A percentile compares a stretch with the other conserved stretches of the same genome.
phyloP scores from a whole-genome alignment of 371 early-diverging fungal species.

The Capillidium heterosporum region DNA sequence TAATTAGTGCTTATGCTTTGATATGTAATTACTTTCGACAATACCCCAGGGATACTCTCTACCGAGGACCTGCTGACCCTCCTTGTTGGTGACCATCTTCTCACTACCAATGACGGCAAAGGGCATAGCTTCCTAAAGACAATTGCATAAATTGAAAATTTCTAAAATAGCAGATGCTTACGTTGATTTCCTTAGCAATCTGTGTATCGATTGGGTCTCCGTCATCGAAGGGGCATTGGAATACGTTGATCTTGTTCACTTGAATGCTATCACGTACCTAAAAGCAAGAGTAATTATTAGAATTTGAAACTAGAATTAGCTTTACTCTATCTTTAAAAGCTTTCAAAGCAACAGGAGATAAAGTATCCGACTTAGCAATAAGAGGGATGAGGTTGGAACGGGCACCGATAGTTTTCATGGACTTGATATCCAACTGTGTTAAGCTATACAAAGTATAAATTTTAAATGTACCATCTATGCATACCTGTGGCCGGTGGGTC shows the following conservation, averaged over 20 bases:
- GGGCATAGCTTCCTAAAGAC: slow-evolving; percentile 57
- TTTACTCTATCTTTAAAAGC: slow-evolving; percentile 63
- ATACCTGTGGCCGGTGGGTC: slow-evolving; percentile 77
- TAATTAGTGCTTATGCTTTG: background rate
- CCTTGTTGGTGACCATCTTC: slow-evolving; percentile 55
- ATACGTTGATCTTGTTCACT: slow-evolving; percentile 61
- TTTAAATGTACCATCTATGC: slow-evolving; percentile 5
- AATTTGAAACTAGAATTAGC: slow-evolving; percentile 8
- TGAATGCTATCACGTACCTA: slow-evolving; percentile 61
- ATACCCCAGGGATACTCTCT: slow-evolving; percentile 91
- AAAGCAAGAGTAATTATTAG: background rate
- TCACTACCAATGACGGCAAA: slow-evolving; percentile 90
- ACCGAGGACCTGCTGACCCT: slow-evolving; percentile 68
- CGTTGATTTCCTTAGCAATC: slow-evolving; percentile 38
- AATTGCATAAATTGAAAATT: background rate
- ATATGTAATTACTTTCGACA: slow-evolving; percentile 29
- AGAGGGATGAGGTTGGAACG: slow-evolving; percentile 84
- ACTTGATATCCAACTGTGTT: slow-evolving; percentile 66
- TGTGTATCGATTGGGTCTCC: slow-evolving; percentile 32
- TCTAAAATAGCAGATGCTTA: slow-evolving; percentile 9
- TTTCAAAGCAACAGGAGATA: slow-evolving; percentile 62
- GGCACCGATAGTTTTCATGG: slow-evolving; percentile 68
- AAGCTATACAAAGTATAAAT: slow-evolving; percentile 19
- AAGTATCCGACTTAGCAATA: slow-evolving; percentile 85
- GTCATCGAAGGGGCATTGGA: slow-evolving; percentile 68